These are phyloP conservation scores for Flaveria floridana DNA, from an alignment of 140 eudicot species.

Conservation along the genomic window DNA sequence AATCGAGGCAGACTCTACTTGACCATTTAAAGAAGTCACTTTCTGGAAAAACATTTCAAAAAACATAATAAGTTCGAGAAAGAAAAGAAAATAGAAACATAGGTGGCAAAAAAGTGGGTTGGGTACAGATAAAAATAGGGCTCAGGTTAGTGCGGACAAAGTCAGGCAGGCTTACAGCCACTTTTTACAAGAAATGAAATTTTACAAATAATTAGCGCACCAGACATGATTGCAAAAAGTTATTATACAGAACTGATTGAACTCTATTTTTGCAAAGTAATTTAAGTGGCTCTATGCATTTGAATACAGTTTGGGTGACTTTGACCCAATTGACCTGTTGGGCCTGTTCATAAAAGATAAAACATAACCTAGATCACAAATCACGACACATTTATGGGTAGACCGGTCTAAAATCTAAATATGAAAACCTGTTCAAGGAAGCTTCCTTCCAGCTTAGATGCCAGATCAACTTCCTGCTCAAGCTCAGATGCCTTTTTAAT, in stretches of 20 bases:
- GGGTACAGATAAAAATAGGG: background rate
- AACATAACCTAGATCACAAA: slow-evolving; percentile 4
- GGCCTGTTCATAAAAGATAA: background rate
- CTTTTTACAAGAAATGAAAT: background rate
- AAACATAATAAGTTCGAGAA: slow-evolving; percentile 2
- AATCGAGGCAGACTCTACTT: slow-evolving; percentile 73
- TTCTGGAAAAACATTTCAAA: slow-evolving; percentile 42
- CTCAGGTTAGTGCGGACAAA: background rate
- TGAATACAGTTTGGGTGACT: background rate
- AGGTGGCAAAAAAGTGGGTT: no score
- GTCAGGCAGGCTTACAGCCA: background rate
- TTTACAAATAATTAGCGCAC: background rate
- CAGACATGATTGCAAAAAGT: background rate
- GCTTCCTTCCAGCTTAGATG: slow-evolving; percentile 68
- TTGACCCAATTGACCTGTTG: background rate
- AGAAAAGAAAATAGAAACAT: background rate
- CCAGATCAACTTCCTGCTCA: slow-evolving; percentile 71
- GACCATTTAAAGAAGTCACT: slow-evolving; percentile 76
- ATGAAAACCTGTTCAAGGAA: slow-evolving; percentile 72
- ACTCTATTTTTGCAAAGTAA: background rate
- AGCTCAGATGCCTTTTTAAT: slow-evolving; percentile 56
- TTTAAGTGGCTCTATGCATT: background rate
- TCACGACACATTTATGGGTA: background rate
- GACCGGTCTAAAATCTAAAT: background rate
- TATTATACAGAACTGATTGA: background rate